Conservation (phyloP, 345 rosid genomes). For the Bruguiera parviflora region DNA sequence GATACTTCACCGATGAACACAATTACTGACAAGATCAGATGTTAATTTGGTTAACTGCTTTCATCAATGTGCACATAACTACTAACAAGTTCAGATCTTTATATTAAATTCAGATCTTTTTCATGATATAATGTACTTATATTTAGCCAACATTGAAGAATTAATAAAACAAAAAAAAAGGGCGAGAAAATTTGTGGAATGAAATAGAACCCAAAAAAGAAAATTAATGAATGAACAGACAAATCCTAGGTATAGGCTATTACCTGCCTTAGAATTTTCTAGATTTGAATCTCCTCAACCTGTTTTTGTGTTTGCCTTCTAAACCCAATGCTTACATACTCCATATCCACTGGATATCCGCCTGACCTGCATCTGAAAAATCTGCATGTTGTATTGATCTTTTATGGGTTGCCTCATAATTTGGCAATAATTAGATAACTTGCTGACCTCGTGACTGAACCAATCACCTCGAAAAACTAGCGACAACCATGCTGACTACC, state of each 20-base stretch:
- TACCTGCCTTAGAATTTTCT: slow-evolving; percentile 14
- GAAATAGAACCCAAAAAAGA: not conserved
- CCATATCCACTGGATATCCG: not conserved
- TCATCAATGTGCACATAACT: too few relatives aligned
- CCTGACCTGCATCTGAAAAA: too few relatives aligned
- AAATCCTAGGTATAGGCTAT: not conserved
- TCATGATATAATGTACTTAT: too few relatives aligned
- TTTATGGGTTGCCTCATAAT: not conserved
- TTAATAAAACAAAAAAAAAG: not conserved
- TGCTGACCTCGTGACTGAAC: not conserved
- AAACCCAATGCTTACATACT: not conserved
- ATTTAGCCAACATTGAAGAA: too few relatives aligned
- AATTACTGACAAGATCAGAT: too few relatives aligned
- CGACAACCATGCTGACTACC: slow-evolving; percentile 59
- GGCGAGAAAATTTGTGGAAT: not conserved
- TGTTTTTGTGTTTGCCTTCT: not conserved
- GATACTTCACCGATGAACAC: too few relatives aligned
- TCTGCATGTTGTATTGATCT: not conserved
- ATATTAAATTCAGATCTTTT: too few relatives aligned
- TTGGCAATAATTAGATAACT: not conserved
- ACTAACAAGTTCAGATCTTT: too few relatives aligned
- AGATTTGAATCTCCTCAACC: slow-evolving; percentile 21
- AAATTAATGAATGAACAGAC: not conserved
- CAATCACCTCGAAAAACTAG: slow-evolving; percentile 51
- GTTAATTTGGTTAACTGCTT: too few relatives aligned